Conservation (phyloP, 2,329 filamentous ascomycete species). For the Fusarium albosuccineum region DNA sequence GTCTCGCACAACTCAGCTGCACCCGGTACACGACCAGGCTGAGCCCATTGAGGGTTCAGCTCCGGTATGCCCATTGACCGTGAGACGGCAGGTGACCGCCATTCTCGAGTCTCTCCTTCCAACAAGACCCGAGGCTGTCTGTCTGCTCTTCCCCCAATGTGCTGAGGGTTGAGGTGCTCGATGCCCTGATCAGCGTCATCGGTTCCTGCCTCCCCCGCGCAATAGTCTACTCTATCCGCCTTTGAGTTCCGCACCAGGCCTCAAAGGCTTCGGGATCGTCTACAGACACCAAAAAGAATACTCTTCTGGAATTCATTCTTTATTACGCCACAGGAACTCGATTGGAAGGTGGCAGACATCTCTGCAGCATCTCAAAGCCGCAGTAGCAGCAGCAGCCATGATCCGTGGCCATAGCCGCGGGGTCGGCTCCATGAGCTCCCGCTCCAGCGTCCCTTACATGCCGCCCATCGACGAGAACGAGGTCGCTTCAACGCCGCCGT, state of each 20-base stretch:
- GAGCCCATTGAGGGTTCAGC: no score
- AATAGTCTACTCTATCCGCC: not conserved
- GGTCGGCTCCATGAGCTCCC: conserved; percentile 32
- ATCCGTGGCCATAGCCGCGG: conserved; percentile 35
- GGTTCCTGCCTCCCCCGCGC: not conserved
- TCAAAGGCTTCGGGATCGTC: not conserved
- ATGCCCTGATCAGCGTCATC: conserved; percentile 14
- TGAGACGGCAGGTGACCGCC: no score
- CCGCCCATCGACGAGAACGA: conserved; percentile 56
- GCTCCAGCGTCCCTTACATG: conserved; percentile 50
- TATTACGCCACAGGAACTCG: not conserved
- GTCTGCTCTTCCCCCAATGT: not conserved
- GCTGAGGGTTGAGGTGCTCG: conserved; percentile 11
- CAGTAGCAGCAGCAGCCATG: conserved; percentile 20
- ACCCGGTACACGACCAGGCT: no score
- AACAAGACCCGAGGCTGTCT: no score
- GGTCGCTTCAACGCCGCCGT: conserved; percentile 34
- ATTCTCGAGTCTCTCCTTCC: not conserved
- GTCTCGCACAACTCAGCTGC: no score
- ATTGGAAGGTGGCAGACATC: not conserved
- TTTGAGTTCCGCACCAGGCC: not conserved
- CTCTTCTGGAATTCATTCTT: not conserved
- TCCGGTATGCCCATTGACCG: no score
- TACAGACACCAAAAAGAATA: not conserved
- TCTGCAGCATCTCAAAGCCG: not conserved